Evolutionary conservation across 768 basidiomycete species (phyloP), one percentile per base, ranked within the genome.

Genomic region (Suillus fuscotomentosus): DNA sequence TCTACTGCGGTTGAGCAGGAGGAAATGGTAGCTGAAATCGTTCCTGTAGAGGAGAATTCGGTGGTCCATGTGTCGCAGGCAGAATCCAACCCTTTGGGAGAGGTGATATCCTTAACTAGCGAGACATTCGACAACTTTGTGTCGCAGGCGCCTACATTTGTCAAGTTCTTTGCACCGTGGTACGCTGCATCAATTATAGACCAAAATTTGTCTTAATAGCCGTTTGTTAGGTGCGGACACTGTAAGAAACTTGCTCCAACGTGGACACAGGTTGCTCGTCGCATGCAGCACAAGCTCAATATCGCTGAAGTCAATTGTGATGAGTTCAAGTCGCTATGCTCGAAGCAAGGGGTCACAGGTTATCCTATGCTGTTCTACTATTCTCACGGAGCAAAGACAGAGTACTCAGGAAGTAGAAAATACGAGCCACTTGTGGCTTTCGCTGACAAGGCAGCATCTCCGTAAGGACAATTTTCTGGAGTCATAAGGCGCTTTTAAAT

Each of bases 91-190:
- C 72, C 76, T 5, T 66, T 66, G 3, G 75, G 73, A 63, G 62
- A 67, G 15, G 70, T 76, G 48, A 61, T 70, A 48, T 17, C 71
- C 14, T 69, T 76, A 57, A 60, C 65, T 36, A 67, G 71, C 0
- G 70, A 77, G 11, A 75, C 78, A 1, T 85, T 87, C 68, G 68
- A 77, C 13, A 59, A 67, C 27, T 76, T 79, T 1, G 73, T 84
- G 10, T 68, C 74, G 0, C 75, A 79, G 48, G 86, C 86, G 2
- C 82, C 86, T 1, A 76, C 83, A 2, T 87, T 91, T 69, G 79
- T 90, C 74, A 90, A 91, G 72, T 99, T 92, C 80, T 99, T 85
- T 73, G 97, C 95, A 0, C 96, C 96, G 0, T 99, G 96, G 90
- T 87, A 27, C 15, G 9, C 45, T 31, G 31, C 7, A 22, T 31